Evolutionary conservation across 352 stramenopile genomes (phyloP).

Genomic region (Pythium scleroteichum): DNA sequence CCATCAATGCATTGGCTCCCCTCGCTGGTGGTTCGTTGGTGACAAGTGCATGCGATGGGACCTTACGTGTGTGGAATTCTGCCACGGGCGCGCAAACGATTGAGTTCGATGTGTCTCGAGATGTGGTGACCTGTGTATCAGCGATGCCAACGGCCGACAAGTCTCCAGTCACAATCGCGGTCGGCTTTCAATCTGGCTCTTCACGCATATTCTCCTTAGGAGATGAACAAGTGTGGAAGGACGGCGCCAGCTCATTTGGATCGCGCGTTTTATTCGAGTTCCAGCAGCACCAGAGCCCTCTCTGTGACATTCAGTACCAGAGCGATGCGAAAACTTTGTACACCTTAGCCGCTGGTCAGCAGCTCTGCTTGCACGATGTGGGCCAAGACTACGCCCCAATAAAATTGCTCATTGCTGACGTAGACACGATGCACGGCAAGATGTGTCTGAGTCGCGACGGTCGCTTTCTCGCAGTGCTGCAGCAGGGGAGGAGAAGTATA

Average conservation of each 20-base stretch:
- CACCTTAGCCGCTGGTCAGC: constrained; percentile 50
- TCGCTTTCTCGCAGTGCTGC: constrained; percentile 28
- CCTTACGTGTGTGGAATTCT: constrained; percentile 83
- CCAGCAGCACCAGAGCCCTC: constrained; percentile 80
- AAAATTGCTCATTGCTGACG: constrained; percentile 70
- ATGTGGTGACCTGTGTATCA: constrained; percentile 59
- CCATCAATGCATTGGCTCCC: constrained; percentile 45
- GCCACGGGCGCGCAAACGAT: constrained; percentile 64
- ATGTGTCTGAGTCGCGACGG: constrained; percentile 29
- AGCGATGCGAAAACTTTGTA: constrained; percentile 44
- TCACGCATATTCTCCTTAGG: constrained; percentile 86
- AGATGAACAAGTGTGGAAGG: neutral
- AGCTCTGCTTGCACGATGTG: constrained; percentile 70
- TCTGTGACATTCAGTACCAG: constrained; percentile 59
- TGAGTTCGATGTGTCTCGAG: constrained; percentile 81
- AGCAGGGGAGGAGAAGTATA: constrained; percentile 18
- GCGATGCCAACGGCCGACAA: constrained; percentile 33
- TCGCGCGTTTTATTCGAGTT: constrained; percentile 66
- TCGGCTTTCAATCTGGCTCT: constrained; percentile 78
- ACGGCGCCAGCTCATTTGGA: neutral
- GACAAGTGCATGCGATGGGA: constrained; percentile 72
- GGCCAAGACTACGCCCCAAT: constrained; percentile 46
- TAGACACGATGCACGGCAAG: constrained; percentile 8
- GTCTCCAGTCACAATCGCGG: constrained; percentile 36
- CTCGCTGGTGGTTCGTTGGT: constrained; percentile 43